Base-by-base conservation (phyloP, 1,139 yeast species). In the Pichia sp. region DNA sequence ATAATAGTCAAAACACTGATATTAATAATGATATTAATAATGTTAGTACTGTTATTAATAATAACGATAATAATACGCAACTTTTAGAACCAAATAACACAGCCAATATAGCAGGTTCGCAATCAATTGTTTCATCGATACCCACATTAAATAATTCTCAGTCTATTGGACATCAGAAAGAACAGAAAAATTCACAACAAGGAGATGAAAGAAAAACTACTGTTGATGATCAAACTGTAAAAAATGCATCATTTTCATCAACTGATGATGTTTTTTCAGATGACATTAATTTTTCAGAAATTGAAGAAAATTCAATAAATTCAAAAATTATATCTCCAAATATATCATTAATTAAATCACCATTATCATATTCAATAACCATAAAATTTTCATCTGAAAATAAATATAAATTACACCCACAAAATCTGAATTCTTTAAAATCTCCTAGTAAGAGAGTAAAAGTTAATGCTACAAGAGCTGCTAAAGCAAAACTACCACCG, bases 261-360 rank as follows among this genome's bases (percentile, higher is more conserved):
- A 11, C 32, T 9, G 27, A 18, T 18, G 18, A 18, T 18, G 29
- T 25, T 7, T 48, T 48, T 25, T 48, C 51, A 3, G 51, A 48
- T 34, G 51, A 48, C 30, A 42, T 48, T 10, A 41, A 36, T 44
- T 6, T 43, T 4, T 42, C 49, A 33, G 40, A 46, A 30, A 35
- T 46, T 11, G 49, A 46, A 6, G 34, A 42, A n/a, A 32, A 30
- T n/a, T 32, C 41, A 9, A 34, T 40, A 26, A 33, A 42, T 11
- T 25, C 38, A 8, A 27, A 30, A 34, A 32, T 34, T 6, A 28
- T 43, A 3, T 37, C 43, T n/a, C 27, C 30, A 3, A 34, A 10
- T 10, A 18, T 43, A 7, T 38, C 44, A 10, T 30, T 38, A 5
- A 34, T 36, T 9, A 43, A 11, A 27, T 30, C 28, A 31, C 34